phyloP scores from a whole-genome alignment of 495 filamentous ascomycete species.

The Zalerion maritima region DNA sequence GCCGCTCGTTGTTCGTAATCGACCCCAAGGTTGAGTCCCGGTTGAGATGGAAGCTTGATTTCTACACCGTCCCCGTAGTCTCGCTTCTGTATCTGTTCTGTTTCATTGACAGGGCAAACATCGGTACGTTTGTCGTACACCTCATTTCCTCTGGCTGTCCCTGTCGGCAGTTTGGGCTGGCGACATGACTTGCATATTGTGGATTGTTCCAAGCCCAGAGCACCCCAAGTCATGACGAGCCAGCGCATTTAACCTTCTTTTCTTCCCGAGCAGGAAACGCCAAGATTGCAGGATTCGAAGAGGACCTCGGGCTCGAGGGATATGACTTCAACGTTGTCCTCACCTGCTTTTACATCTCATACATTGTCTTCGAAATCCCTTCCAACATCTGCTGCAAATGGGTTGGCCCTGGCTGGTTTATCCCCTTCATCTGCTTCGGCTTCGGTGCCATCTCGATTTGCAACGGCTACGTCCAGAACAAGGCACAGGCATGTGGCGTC shows the following conservation, averaged over 20 bases:
- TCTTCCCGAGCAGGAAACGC: too few species aligned
- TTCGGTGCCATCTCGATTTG: slow-evolving; percentile 27
- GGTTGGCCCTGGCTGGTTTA: slow-evolving; percentile 48
- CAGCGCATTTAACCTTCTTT: too few species aligned
- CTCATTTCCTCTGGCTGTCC: too few species aligned
- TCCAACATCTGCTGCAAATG: slow-evolving; percentile 50
- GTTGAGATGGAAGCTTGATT: slow-evolving; percentile 38
- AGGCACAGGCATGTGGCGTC: slow-evolving; percentile 25
- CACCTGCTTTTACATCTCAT: slow-evolving; percentile 52
- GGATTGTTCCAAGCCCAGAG: too few species aligned
- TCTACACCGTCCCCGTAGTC: slow-evolving; percentile 37
- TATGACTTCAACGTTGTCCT: slow-evolving; percentile 58
- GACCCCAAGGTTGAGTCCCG: slow-evolving; percentile 44
- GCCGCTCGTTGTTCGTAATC: slow-evolving; percentile 39
- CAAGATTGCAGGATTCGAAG: slow-evolving; percentile 43
- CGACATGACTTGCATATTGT: too few species aligned
- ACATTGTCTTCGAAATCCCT: slow-evolving; percentile 53
- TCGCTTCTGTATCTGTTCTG: slow-evolving; percentile 45
- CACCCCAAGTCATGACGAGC: too few species aligned
- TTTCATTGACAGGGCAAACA: slow-evolving; percentile 51
- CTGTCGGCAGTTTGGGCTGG: too few species aligned
- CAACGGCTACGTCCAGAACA: slow-evolving; percentile 25
- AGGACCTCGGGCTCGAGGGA: slow-evolving; percentile 43
- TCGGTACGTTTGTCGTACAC: too few species aligned
- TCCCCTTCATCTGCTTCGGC: slow-evolving; percentile 38